Percentiles rank a stretch among this genome's conserved stretches.
These are phyloP conservation scores for Paxillus rubicundulus DNA, from an alignment of 768 basidiomycete species.

Conservation along the genomic window DNA sequence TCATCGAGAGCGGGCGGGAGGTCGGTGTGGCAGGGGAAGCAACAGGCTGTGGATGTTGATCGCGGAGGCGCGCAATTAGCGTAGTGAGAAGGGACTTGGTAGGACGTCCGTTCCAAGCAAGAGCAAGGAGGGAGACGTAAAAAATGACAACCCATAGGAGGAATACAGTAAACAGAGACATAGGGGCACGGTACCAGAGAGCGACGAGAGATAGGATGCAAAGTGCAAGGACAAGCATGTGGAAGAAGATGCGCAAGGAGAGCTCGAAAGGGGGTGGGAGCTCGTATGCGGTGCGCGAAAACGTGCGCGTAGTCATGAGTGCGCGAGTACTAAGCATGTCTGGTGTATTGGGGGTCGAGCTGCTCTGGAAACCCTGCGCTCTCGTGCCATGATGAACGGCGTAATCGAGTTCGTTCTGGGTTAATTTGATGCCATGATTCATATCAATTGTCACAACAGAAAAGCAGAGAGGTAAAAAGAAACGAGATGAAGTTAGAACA, in stretches of 20 bases:
- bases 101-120: constrained; percentile 61
- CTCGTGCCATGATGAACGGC: constrained; percentile 56
- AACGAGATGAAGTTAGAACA: constrained; percentile 20
- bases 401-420: constrained; percentile 73
- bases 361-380: constrained; percentile 33
- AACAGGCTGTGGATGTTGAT: constrained; percentile 23
- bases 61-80: constrained; percentile 44
- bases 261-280: constrained; percentile 39
- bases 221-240: constrained; percentile 56
- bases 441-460: constrained; percentile 2
- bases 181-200: constrained; percentile 56
- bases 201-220: constrained; percentile 55
- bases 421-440: constrained; percentile 11
- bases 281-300: constrained; percentile 24
- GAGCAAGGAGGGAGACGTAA: constrained; percentile 50
- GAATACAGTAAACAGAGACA: constrained; percentile 60
- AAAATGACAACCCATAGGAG: constrained; percentile 58
- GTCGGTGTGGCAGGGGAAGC: constrained; percentile 36
- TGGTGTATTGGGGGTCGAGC: constrained; percentile 51
- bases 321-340: constrained; percentile 46
- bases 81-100: constrained; percentile 55
- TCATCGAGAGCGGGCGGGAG: constrained; percentile 41
- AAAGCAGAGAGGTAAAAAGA: constrained; percentile 2
- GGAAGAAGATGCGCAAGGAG: constrained; percentile 51
- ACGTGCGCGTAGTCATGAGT: constrained; percentile 29